Conservation (phyloP, 2,329 filamentous ascomycete species). For the Talaromyces sp. region DNA sequence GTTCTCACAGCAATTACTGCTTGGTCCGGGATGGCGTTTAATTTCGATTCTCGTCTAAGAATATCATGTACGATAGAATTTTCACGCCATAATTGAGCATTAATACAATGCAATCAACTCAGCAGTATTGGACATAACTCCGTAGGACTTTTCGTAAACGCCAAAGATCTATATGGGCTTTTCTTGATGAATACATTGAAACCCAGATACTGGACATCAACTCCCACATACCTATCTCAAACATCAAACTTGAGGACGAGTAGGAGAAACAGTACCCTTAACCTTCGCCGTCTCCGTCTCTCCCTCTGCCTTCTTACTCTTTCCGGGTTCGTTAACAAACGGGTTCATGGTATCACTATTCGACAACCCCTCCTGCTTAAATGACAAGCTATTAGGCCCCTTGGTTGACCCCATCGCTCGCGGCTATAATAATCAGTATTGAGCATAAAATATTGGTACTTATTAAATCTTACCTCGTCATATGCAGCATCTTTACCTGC, state of each 20-base stretch:
- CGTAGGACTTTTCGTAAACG: too few species aligned
- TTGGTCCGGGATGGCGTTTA: too few species aligned
- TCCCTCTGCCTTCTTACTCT: conserved; percentile 61
- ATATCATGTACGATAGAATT: too few species aligned
- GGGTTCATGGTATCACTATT: conserved; percentile 58
- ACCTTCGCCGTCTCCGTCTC: conserved; percentile 58
- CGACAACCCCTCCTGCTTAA: conserved; percentile 57
- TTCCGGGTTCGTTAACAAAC: conserved; percentile 46
- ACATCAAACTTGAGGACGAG: conserved; percentile 23
- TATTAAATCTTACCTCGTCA: not conserved
- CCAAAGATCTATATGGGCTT: too few species aligned
- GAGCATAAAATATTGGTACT: not conserved
- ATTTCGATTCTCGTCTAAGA: too few species aligned
- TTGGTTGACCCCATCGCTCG: conserved; percentile 6
- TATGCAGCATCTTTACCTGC: not conserved
- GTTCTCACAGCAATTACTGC: too few species aligned
- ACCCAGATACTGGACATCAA: too few species aligned
- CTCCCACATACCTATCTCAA: too few species aligned
- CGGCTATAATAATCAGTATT: conserved; percentile 10
- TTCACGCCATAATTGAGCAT: too few species aligned
- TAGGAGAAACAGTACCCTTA: conserved; percentile 51
- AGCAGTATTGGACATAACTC: too few species aligned
- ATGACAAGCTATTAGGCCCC: conserved; percentile 39
- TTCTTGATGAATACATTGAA: too few species aligned
- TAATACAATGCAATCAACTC: too few species aligned